Conservation (phyloP, 2,329 filamentous ascomycete genomes). For the Sphaerulina musiva region DNA sequence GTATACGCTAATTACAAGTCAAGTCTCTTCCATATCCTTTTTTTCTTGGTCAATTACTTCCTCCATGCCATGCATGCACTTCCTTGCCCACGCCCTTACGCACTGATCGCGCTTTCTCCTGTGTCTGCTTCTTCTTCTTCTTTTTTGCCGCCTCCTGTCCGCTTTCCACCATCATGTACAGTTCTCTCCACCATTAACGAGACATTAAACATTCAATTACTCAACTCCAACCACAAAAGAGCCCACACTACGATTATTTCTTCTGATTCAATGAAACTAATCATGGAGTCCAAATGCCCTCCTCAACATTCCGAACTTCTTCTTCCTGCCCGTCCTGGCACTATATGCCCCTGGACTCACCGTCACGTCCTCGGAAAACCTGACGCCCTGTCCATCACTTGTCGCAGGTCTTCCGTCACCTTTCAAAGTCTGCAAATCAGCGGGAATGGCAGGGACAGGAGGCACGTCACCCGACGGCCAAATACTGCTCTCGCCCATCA, state of each 20-base stretch:
- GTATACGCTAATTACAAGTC: slow-evolving; percentile 6
- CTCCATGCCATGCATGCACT: too few relatives aligned
- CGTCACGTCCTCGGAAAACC: slow-evolving; percentile 12
- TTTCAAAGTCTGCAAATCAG: slow-evolving; percentile 9
- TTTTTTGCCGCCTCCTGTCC: too few relatives aligned
- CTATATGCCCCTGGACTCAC: slow-evolving; percentile 30
- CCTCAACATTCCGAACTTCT: slow-evolving; percentile 62
- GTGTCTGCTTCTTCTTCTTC: too few relatives aligned
- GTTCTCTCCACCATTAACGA: not conserved
- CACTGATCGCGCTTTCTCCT: not conserved
- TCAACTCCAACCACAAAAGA: not conserved
- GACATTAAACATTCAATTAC: not conserved
- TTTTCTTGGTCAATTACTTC: not conserved
- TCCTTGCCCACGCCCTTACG: not conserved
- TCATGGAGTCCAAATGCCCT: slow-evolving; percentile 58
- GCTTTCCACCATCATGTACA: not conserved
- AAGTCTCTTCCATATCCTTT: not conserved
- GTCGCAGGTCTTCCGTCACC: slow-evolving; percentile 28
- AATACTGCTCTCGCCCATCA: slow-evolving; percentile 21
- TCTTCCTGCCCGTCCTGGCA: slow-evolving; percentile 45
- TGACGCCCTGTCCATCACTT: slow-evolving; percentile 27
- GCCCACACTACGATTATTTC: slow-evolving; percentile 1
- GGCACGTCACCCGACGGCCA: slow-evolving; percentile 44
- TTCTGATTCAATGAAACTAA: slow-evolving; percentile 27
- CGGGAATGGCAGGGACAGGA: slow-evolving; percentile 24